Base-by-base conservation (phyloP, 1,284 basidiomycete species). In the Blastosporella zonata region DNA sequence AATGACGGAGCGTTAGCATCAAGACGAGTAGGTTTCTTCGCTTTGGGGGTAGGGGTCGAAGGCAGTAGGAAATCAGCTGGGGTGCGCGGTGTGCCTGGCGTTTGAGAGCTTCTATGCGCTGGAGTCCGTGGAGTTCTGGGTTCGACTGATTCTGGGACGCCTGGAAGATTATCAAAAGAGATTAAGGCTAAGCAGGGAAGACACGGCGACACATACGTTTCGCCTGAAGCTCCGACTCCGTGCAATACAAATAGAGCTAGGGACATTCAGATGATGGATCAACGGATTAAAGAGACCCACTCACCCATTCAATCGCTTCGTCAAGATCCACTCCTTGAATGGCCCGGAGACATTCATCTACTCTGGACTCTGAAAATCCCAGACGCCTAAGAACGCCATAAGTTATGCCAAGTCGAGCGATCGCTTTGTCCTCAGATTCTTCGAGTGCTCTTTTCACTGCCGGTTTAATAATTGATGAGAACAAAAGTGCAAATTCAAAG, bases 291-390 rank as follows among this genome's bases (percentile, higher is more conserved):
- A 37, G 40, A 20, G 18, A 27, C 42, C 34, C 3, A 66, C 83
- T 53, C 59, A 95, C 93, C 93, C 93, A 97, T 61, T 93, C 89
- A 48, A 91, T 77, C n/a, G 90, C 93, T 48, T 95, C 90, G 17
- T 97, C 93, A 34, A 97, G 74, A 6, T 94, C 90, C 15, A 90
- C 71, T 1, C 83, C 81, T 27, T 74, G 67, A 27, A 87, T 82
- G 17, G 70, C 67, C 45, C 66, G 68, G 12, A 97, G 66, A 56
- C 91, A 94, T 53, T 84, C 74, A 45, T 82, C 75, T 7, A 93
- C 82, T 50, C 82, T 74, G 6, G 73, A 75, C 55, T 90, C 81
- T 0, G 79, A 68, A 66, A 95, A 95, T 0, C 91, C 93, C n/a
- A 96, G 74, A 45, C 87, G 78, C 51, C 87, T 75, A n/a, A 99